Base-by-base conservation (phyloP, 495 filamentous ascomycete genomes). In the Chaetomidium leptoderma region DNA sequence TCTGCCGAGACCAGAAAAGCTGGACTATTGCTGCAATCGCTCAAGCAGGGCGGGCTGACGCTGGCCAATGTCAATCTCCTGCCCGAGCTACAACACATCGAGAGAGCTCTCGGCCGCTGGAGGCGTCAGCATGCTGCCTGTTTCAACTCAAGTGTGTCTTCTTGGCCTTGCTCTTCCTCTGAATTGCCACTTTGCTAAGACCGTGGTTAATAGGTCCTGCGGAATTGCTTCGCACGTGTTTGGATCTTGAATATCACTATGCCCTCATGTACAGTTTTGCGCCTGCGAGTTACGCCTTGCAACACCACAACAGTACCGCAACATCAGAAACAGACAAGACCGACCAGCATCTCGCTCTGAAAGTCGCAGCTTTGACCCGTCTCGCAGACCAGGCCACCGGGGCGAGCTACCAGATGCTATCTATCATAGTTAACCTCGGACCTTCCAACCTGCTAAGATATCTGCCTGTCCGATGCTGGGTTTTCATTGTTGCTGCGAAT, bases 201-300 rank as follows among this genome's bases (percentile, higher is more conserved):
- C n/a, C 43, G 14, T 26, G 8, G 5, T 27, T 27, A 5, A 2
- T 16, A 45, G 23, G 21, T 14, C 21, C 2, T 4, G 29, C 46
- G 13, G n/a, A 29, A 49, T 29, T 49, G 1, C 46, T 36, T 21
- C 16, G 46, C 2, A 29, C 46, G 1, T 33, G 27, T 6, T 23
- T 49, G 14, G 46, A 49, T 6, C 29, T 49, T 16, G 30, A 49
- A 29, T 49, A 49, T 21, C 30, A 49, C 17, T 49, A 47, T 26
- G 29, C 17, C 16, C 5, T 49, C 46, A 36, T 49, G 46, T 49
- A 49, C 29, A 49, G 46, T 17, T 49, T 49, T 23, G 29, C 46
- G 5, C 46, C 46, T 4, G 46, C 46, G 29, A 33, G 30, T 7
- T 35, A 32, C 8, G 46, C 46, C 29, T 13, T 49, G 21, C 46